These are phyloP conservation scores for Fusarium algeriense DNA, from an alignment of 2,329 filamentous ascomycete species.

Conservation along the genomic window DNA sequence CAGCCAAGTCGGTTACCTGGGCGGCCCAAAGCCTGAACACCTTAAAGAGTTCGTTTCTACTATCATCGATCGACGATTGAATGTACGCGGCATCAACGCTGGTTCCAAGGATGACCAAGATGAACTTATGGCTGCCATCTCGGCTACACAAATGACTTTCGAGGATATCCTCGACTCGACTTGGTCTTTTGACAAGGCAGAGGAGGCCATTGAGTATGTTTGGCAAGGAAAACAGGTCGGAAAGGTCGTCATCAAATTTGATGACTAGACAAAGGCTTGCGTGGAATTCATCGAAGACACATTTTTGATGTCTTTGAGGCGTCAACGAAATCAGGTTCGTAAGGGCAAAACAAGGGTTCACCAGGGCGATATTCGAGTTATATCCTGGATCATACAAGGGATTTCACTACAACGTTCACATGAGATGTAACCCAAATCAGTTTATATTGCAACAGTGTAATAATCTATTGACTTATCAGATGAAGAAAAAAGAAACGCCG, in stretches of 20 bases:
- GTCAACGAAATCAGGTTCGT: neutral
- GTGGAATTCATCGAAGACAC: neutral
- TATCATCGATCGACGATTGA: conserved; percentile 54
- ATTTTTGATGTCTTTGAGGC: neutral
- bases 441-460: neutral
- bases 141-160: conserved; percentile 51
- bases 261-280: neutral
- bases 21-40: conserved; percentile 46
- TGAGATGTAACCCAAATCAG: neutral
- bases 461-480: neutral
- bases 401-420: neutral
- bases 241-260: conserved; percentile 52
- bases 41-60: conserved; percentile 52
- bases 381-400: neutral
- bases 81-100: conserved; percentile 55
- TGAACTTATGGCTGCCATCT: conserved; percentile 53
- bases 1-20: conserved; percentile 59
- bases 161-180: conserved; percentile 55
- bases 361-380: too few species aligned
- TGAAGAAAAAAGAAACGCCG: neutral
- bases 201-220: conserved; percentile 57
- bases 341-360: neutral
- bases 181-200: conserved; percentile 55
- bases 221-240: conserved; percentile 59
- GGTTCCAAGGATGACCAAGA: conserved; percentile 56